Conservation (phyloP, 2,329 filamentous ascomycete genomes). For the Colletotrichum camelliae region DNA sequence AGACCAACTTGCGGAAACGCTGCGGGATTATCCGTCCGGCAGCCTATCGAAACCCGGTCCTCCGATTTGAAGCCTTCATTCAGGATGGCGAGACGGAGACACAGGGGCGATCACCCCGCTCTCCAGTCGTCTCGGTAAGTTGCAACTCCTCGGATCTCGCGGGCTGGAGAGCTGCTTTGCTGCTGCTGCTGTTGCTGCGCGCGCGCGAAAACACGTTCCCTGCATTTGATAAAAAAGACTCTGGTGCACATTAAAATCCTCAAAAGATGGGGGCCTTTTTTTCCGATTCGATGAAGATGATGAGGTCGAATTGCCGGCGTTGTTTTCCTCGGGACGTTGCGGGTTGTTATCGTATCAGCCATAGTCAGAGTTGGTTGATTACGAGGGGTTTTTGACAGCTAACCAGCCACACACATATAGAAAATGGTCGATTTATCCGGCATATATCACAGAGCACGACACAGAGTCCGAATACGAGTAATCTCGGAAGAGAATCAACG, state of each 20-base stretch:
- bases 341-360: background rate
- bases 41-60: slow-evolving; percentile 21
- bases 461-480: slow-evolving; percentile 1
- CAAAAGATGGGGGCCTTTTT: background rate
- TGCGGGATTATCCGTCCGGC: slow-evolving; percentile 21
- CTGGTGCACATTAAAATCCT: background rate
- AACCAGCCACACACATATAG: slow-evolving; percentile 6
- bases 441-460: slow-evolving; percentile 17
- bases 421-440: slow-evolving; percentile 24
- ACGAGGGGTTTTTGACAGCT: background rate
- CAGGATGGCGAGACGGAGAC: slow-evolving; percentile 18
- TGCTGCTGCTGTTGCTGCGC: background rate
- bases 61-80: slow-evolving; percentile 23
- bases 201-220: background rate
- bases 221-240: background rate
- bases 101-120: slow-evolving; percentile 18
- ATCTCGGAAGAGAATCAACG: background rate
- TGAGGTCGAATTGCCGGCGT: background rate
- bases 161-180: background rate
- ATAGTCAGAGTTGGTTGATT: background rate
- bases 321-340: background rate
- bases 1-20: slow-evolving; percentile 20
- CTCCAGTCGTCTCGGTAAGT: slow-evolving; percentile 23
- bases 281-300: background rate
- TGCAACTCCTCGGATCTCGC: background rate